Evolutionary conservation across 805 yeast genomes (phyloP), one percentile per base, ranked within the genome.

Genomic region (Candida nonsorbophila): DNA sequence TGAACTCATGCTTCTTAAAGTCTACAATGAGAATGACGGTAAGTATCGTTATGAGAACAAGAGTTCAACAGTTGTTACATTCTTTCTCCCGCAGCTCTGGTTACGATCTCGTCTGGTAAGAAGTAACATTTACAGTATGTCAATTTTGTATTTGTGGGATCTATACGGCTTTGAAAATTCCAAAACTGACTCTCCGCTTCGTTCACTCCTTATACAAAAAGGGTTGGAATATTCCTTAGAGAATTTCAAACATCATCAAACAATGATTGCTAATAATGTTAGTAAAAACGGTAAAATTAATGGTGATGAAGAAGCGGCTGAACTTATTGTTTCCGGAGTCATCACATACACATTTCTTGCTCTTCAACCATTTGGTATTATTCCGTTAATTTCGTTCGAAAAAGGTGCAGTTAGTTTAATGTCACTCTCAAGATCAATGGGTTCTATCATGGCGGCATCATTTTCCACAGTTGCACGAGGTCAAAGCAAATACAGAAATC

Each of bases 351-450:
- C 54, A 5, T 55, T 45, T 24, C 32, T 54, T 13, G 44, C 53
- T 6, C 28, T 51, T 3, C 59, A 54, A 28, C 63, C 63, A 1
- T 48, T 42, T 25, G 34, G 37, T 18, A 29, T 51, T 13, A 20
- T 52, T 18, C 61, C 62, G 4, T 25, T 58, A 17, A 25, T 55
- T 1, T 36, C 45, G 10, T 40, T 37, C 21, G 43, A 38, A 6
- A 27, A 23, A 3, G 33, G 22, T 16, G 27, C 41, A 4, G 30
- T 45, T 1, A 62, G 55, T 28, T 30, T 55, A 7, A 12, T 57
- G 6, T 39, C 46, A 2, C 38, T 50, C 6, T 31, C 47, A 16
- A 32, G 12, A 15, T 49, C 53, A 1, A 37, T 53, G 23, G 35
- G 34, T 10, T 12, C 24, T 5, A 25, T 25, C 1, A 20, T 41